Percentiles rank a stretch among this genome's conserved stretches.
phyloP scores from a whole-genome alignment of 1,139 yeast genomes.

The Kazachstania sp. region DNA sequence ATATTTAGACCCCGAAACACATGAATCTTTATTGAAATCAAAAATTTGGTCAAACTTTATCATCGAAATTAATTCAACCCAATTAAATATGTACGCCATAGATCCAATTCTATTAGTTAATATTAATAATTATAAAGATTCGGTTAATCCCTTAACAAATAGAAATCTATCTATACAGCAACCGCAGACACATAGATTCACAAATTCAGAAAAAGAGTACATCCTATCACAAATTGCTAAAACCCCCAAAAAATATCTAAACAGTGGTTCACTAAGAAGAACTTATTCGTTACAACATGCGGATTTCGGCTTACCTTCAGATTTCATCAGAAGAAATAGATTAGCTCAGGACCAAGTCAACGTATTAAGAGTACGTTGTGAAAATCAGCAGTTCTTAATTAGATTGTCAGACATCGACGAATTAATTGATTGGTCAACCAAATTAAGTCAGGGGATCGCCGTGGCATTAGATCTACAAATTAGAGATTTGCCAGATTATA shows the following conservation, averaged over 20 bases:
- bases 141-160: background rate
- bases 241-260: slow-evolving; percentile 30
- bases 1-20: slow-evolving; percentile 59
- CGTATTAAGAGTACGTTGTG: slow-evolving; percentile 47
- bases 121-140: slow-evolving; percentile 6
- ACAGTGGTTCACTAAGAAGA: slow-evolving; percentile 34
- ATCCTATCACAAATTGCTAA: slow-evolving; percentile 24
- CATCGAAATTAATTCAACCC: slow-evolving; percentile 65
- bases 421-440: slow-evolving; percentile 57
- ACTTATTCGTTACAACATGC: slow-evolving; percentile 64
- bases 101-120: slow-evolving; percentile 2
- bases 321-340: slow-evolving; percentile 38
- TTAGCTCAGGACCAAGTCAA: slow-evolving; percentile 26
- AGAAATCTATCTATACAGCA: slow-evolving; percentile 1
- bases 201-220: slow-evolving; percentile 23
- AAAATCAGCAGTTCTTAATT: slow-evolving; percentile 56
- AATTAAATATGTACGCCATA: slow-evolving; percentile 48
- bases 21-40: slow-evolving; percentile 37
- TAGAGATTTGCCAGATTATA: slow-evolving; percentile 55
- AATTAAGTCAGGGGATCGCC: slow-evolving; percentile 51
- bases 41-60: slow-evolving; percentile 57
- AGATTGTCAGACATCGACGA: slow-evolving; percentile 47
- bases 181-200: slow-evolving; percentile 17
- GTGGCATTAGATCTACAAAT: slow-evolving; percentile 51
- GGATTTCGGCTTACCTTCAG: slow-evolving; percentile 58